These are phyloP conservation scores for Tetrahymena elliotti DNA, from an alignment of 73 alveolate genomes.

Conservation along the genomic window DNA sequence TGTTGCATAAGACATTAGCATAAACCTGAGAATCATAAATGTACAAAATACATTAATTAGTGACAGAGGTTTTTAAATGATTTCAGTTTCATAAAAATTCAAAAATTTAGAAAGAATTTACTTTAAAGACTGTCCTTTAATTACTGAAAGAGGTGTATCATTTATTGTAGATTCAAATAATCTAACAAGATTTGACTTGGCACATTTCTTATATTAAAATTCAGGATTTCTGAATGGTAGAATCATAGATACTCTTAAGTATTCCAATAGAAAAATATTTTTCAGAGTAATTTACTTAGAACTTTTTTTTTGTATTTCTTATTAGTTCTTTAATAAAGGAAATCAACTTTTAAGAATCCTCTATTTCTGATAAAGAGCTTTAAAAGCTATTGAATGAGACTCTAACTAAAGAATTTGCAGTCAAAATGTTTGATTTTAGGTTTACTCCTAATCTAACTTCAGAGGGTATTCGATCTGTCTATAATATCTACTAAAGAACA, in stretches of 20 bases:
- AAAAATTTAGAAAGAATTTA: background rate
- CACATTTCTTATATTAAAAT: background rate
- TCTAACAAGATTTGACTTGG: background rate
- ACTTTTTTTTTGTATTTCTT: background rate
- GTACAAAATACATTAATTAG: background rate
- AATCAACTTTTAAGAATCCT: background rate
- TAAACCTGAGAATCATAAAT: background rate
- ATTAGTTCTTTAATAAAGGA: background rate
- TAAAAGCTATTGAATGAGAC: background rate
- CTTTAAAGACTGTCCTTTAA: background rate
- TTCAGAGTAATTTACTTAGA: background rate
- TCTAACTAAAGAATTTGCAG: background rate
- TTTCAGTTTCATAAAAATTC: background rate
- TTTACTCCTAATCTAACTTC: background rate
- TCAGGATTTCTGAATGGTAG: background rate
- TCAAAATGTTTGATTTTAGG: background rate
- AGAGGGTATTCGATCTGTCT: background rate
- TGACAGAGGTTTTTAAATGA: background rate
- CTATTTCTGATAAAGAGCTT: background rate
- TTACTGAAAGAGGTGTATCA: background rate
- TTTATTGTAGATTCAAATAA: background rate
- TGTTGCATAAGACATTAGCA: background rate
- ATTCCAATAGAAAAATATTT: background rate
- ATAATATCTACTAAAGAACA: background rate
- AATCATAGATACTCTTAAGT: background rate